Conservation (phyloP, 2,329 filamentous ascomycete species). For the Penicillium polonicum region DNA sequence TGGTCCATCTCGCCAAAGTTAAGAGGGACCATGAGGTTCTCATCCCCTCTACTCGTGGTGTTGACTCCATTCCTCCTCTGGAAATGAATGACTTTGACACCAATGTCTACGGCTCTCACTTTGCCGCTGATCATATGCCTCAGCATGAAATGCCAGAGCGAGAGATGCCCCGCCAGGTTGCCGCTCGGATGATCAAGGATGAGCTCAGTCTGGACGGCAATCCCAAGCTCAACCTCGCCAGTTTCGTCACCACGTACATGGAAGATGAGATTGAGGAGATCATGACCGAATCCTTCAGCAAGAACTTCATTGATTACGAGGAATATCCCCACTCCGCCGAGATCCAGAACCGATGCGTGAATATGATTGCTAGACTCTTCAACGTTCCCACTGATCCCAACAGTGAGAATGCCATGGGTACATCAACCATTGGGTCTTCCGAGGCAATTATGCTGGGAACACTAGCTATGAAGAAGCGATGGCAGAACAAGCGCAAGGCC, state of each 20-base stretch:
- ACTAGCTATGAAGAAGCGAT: constrained; percentile 91
- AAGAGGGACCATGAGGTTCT: constrained; percentile 39
- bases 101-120: constrained; percentile 84
- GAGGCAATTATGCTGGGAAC: constrained; percentile 59
- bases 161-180: constrained; percentile 88
- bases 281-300: constrained; percentile 87
- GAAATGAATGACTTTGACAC: constrained; percentile 59
- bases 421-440: constrained; percentile 83
- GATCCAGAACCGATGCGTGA: constrained; percentile 88
- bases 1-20: constrained; percentile 46
- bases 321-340: constrained; percentile 79
- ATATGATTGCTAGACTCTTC: constrained; percentile 88
- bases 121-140: constrained; percentile 77
- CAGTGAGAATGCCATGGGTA: constrained; percentile 70
- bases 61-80: constrained; percentile 39
- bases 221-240: constrained; percentile 78
- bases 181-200: constrained; percentile 97
- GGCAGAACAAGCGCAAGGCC: constrained; percentile 81
- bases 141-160: constrained; percentile 80
- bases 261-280: constrained; percentile 95
- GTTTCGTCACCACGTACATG: constrained; percentile 95
- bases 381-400: constrained; percentile 64
- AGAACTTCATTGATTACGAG: constrained; percentile 93
- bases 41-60: constrained; percentile 38
- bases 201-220: constrained; percentile 89